A percentile compares a stretch with the other conserved stretches of the same genome.
Evolutionary conservation across 345 rosid species (phyloP).

Genomic region (Euphorbia tirucalli): DNA sequence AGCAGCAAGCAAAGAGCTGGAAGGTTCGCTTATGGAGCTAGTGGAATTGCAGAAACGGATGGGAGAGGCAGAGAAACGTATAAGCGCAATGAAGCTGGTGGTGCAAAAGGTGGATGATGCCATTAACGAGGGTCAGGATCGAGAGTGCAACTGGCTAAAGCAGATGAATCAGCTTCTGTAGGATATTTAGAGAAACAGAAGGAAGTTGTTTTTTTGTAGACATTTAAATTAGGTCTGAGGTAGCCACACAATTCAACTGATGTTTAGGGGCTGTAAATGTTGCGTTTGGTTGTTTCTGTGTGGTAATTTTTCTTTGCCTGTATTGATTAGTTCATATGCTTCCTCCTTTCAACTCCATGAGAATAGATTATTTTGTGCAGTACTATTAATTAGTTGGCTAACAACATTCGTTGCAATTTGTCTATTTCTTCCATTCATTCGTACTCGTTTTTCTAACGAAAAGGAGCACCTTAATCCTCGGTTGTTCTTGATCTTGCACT

Average conservation of each 20-base stretch:
- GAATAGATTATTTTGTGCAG: too few relatives aligned
- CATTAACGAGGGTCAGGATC: slow-evolving; percentile 9
- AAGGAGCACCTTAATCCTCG: too few relatives aligned
- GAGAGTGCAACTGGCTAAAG: not conserved
- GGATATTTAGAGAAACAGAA: not conserved
- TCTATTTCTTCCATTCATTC: too few relatives aligned
- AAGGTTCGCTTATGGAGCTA: slow-evolving; percentile 12
- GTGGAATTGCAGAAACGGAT: slow-evolving; percentile 13
- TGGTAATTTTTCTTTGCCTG: not conserved
- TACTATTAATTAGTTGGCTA: too few relatives aligned
- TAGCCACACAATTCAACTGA: slow-evolving; percentile 1
- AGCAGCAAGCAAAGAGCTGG: slow-evolving; percentile 12
- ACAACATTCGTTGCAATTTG: too few relatives aligned
- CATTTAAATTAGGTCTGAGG: not conserved
- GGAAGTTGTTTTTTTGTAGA: not conserved
- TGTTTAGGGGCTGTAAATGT: slow-evolving; percentile 5
- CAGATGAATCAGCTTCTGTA: slow-evolving; percentile 6
- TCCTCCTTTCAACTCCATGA: too few relatives aligned
- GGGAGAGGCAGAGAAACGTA: slow-evolving; percentile 14
- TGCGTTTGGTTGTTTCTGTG: slow-evolving; percentile 2
- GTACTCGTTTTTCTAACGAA: too few relatives aligned
- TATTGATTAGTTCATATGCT: not conserved
- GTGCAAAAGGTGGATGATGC: slow-evolving; percentile 10
- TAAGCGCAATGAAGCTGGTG: slow-evolving; percentile 16
- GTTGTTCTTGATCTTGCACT: too few relatives aligned